Evolutionary conservation across 139 green algal species (phyloP).

Genomic region (Chlorella sorokiniana): DNA sequence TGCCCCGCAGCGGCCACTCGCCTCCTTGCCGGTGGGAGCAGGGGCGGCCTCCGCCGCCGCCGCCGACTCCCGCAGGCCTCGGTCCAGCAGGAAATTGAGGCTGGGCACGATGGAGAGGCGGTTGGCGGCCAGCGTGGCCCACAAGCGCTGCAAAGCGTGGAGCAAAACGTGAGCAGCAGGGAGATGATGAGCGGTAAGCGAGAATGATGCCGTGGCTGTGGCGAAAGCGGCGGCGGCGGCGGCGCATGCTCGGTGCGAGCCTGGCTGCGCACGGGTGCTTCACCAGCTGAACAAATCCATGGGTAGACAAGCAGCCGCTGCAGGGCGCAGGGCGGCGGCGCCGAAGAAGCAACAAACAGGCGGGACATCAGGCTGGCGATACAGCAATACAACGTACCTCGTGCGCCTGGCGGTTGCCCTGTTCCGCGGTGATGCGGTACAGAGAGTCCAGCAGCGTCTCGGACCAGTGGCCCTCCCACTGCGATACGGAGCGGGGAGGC

Average conservation of each 20-base stretch:
- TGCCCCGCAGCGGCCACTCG: too few relatives aligned
- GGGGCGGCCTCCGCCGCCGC: not conserved
- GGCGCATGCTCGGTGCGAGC: too few relatives aligned
- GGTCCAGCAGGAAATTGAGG: constrained; percentile 82
- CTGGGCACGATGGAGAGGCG: constrained; percentile 85
- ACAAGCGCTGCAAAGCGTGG: constrained; percentile 82
- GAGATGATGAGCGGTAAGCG: not conserved
- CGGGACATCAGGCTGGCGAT: not conserved
- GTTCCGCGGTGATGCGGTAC: constrained; percentile 29
- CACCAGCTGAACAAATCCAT: too few relatives aligned
- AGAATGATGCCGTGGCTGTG: not conserved
- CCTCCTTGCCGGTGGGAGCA: constrained; percentile 29
- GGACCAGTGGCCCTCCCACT: constrained; percentile 75
- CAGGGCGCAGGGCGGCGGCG: too few relatives aligned
- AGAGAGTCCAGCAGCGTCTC: constrained; percentile 47
- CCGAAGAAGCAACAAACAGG: too few relatives aligned
- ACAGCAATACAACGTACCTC: not conserved
- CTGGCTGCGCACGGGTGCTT: too few relatives aligned
- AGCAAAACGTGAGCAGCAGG: too few relatives aligned
- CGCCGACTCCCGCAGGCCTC: constrained; percentile 58
- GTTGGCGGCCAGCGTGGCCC: constrained; percentile 78
- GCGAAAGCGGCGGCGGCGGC: too few relatives aligned
- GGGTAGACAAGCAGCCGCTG: too few relatives aligned
- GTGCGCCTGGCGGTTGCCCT: not conserved
- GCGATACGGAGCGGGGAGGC: not conserved